These are phyloP conservation scores for Volvox reticuliferus DNA, from an alignment of 139 green algal genomes.

Conservation along the genomic window DNA sequence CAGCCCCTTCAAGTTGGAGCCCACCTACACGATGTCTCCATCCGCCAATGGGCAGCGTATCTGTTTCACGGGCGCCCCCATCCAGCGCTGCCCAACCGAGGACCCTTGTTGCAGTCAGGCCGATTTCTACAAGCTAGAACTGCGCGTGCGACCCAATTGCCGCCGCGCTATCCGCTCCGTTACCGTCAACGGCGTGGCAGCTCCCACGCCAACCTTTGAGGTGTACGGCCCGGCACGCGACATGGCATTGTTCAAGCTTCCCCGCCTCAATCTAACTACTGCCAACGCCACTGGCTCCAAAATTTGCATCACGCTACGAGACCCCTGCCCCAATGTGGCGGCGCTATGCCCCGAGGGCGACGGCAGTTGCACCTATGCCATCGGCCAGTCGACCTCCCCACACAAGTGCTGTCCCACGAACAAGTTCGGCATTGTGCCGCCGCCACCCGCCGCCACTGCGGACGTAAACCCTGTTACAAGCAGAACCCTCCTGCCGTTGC, in stretches of 20 bases:
- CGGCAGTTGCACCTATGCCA: constrained; percentile 41
- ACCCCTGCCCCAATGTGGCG: constrained; percentile 44
- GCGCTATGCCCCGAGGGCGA: constrained; percentile 44
- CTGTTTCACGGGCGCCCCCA: constrained; percentile 34
- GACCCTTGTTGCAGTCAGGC: constrained; percentile 14
- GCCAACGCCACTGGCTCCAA: constrained; percentile 24
- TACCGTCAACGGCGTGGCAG: constrained; percentile 20
- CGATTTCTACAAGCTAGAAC: constrained; percentile 43
- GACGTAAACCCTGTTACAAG: too few relatives aligned
- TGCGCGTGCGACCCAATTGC: constrained; percentile 34
- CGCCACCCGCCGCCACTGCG: not conserved
- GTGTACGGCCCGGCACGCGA: not conserved
- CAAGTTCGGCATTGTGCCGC: not conserved
- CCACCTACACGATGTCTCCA: constrained; percentile 29
- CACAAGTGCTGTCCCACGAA: constrained; percentile 36
- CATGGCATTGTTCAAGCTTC: constrained; percentile 40
- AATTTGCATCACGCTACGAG: constrained; percentile 42
- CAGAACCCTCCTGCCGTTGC: not conserved
- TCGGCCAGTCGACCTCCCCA: not conserved
- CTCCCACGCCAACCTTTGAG: constrained; percentile 21
- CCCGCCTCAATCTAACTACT: constrained; percentile 12
- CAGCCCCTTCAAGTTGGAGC: constrained; percentile 29
- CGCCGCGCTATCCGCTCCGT: constrained; percentile 38
- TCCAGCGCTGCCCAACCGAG: constrained; percentile 8
- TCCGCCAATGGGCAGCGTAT: constrained; percentile 36